Conservation (phyloP, 768 basidiomycete genomes). For the Mycena indigotica region DNA sequence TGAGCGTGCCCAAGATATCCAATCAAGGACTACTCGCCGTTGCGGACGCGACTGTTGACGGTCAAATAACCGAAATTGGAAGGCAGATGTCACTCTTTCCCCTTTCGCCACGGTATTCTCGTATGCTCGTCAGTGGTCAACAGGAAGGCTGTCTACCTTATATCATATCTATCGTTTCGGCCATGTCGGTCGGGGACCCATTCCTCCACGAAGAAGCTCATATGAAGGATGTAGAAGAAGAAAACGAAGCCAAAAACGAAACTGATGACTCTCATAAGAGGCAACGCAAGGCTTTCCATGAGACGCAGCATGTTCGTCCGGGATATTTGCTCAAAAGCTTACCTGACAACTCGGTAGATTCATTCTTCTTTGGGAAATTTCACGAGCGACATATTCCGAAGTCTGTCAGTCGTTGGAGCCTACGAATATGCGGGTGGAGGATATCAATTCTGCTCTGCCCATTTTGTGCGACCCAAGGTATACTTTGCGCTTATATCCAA, state of each 20-base stretch:
- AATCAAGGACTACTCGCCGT: conserved; percentile 25
- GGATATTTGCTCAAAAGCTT: conserved; percentile 18
- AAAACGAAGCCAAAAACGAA: conserved; percentile 34
- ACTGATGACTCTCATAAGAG: conserved; percentile 28
- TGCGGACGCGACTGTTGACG: conserved; percentile 39
- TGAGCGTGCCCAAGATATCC: conserved; percentile 42
- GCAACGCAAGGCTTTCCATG: conserved; percentile 78
- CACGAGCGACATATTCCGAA: conserved; percentile 83
- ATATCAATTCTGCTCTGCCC: conserved; percentile 77
- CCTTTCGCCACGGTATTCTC: conserved; percentile 90
- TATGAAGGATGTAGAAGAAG: conserved; percentile 38
- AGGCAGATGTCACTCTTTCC: conserved; percentile 92
- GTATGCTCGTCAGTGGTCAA: conserved; percentile 93
- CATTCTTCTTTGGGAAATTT: conserved; percentile 81
- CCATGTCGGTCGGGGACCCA: conserved; percentile 92
- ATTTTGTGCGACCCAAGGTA: conserved; percentile 91
- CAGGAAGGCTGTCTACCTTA: conserved; percentile 84
- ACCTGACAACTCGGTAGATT: conserved; percentile 46
- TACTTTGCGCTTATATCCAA: conserved; percentile 12
- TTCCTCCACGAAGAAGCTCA: conserved; percentile 84
- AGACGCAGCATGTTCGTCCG: conserved; percentile 71
- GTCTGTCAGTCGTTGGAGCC: conserved; percentile 93
- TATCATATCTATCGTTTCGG: conserved; percentile 87
- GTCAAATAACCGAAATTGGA: conserved; percentile 87
- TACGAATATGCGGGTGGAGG: conserved; percentile 90